Evolutionary conservation across 768 basidiomycete genomes (phyloP).

Genomic region (Termitomyces sp.): DNA sequence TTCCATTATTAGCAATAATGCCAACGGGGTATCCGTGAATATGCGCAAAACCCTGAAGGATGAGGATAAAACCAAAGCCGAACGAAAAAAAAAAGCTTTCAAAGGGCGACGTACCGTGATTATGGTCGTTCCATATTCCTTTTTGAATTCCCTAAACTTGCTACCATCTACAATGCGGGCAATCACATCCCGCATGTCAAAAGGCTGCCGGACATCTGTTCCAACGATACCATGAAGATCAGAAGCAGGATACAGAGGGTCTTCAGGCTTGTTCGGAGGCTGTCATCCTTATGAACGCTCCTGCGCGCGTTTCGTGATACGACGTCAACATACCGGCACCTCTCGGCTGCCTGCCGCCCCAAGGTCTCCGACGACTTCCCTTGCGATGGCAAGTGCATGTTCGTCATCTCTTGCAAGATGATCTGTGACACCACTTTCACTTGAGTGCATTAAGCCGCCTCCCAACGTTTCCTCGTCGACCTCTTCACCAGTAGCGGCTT

Average conservation of each 20-base stretch:
- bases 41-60: conserved; percentile 72
- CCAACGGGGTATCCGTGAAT: conserved; percentile 89
- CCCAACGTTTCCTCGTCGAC: conserved; percentile 92
- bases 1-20: conserved; percentile 92
- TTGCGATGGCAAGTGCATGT: conserved; percentile 75
- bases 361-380: conserved; percentile 73
- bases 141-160: conserved; percentile 92
- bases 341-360: conserved; percentile 54
- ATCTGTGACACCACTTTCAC: conserved; percentile 87
- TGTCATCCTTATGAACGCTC: conserved; percentile 15
- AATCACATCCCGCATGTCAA: conserved; percentile 94
- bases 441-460: conserved; percentile 87
- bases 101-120: conserved; percentile 55
- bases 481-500: conserved; percentile 89
- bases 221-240: conserved; percentile 92
- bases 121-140: conserved; percentile 88
- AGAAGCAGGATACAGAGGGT: conserved; percentile 70
- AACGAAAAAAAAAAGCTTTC: neutral
- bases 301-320: neutral
- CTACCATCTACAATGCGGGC: conserved; percentile 89
- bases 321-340: conserved; percentile 35
- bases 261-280: conserved; percentile 59
- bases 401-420: conserved; percentile 83
- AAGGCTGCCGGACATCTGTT: conserved; percentile 80
- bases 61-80: neutral